Base-by-base conservation (phyloP, 176 grass and related monocot genomes). In the Phoenix dactylifera region DNA sequence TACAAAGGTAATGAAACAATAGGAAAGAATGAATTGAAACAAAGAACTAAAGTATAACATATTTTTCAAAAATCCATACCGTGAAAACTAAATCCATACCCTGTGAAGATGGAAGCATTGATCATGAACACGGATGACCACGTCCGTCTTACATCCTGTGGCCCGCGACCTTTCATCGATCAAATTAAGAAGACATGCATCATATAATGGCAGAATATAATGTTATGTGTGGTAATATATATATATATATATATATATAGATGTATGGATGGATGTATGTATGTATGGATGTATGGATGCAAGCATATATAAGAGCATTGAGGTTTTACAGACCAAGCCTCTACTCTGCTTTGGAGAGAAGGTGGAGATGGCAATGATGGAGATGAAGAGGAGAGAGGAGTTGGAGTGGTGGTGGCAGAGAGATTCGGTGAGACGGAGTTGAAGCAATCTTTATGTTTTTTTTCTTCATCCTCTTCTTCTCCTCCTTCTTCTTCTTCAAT, bases 81-180 rank as follows among this genome's bases (percentile, higher is more conserved):
- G 9, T 44, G 35, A 44, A 44, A 44, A 44, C 7, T 2, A 44
- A 44, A 44, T 51, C 24, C 24, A 30, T 84, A 92, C 93, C 84
- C 80, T 92, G 73, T 98, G 93, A 53, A 98, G 65, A 20, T 69
- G 70, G 51, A 98, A 82, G 58, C 63, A 76, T 26, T 76, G 76
- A 39, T 81, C 82, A 35, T 92, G 62, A 56, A 98, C 81, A 4
- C 84, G 84, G 17, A 98, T 17, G 16, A 89, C 69, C 22, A 89
- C 77, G 70, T 98, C 93, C 1, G 93, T 69, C 49, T 80, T 68
- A 58, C 76, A 71, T 65, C 87, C 85, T n/a, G 85, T 89, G 4
- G 55, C 81, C 44, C 79, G 69, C 25, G 76, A 81, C 93, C 93
- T 98, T 64, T 14, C 35, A 44, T 44, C 14, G 35, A 44, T 44